Base-by-base conservation (phyloP, 2,329 filamentous ascomycete species). In the Colletotrichum godetiae region DNA sequence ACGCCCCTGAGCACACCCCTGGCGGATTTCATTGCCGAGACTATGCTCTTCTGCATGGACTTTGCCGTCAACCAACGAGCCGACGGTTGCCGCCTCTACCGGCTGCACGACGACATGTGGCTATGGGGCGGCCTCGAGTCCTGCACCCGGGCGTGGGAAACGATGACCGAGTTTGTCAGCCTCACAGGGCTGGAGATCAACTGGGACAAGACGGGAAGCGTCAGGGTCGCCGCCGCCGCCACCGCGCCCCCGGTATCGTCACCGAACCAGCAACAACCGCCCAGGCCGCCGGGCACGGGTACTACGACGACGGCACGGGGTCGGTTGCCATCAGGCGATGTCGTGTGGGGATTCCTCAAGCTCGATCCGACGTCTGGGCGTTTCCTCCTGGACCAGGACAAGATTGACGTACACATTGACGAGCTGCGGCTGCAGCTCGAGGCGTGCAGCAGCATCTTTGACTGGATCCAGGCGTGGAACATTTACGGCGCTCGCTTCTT, bases 91-190 rank as follows among this genome's bases (percentile, higher is more conserved):
- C 84, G 86, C 29, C 81, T 92, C 42, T 90, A 90, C 75, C 87
- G 90, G 8, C 82, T 92, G 53, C 89, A 92, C 74, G 91, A 92
- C 76, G 90, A 92, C 77, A 87, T 92, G 74, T 92, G 90, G 90
- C 88, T 92, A 74, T 92, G 89, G 88, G 88, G 88, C 6, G 81
- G 85, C 12, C 84, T 88, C 37, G 73, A 82, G 6, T 84, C 82
- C 15, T 88, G 87, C 64, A 81, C 83, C 31, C 81, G 83, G 52
- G 89, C 87, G 1, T 92, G 89, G 90, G 75, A 82, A 29, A 83
- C 86, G 2, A 87, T 91, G 77, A 82, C 82, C 6, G 79, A 83
- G 15, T 92, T 91, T 75, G 80, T 86, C 2, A 76, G 80, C 1
- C 77, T 88, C 11, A 88, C 89, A 83, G 89, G 89, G 1, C 80